These are phyloP conservation scores for Bipolaris zeicola DNA, from an alignment of 2,329 filamentous ascomycete genomes.

Conservation along the genomic window DNA sequence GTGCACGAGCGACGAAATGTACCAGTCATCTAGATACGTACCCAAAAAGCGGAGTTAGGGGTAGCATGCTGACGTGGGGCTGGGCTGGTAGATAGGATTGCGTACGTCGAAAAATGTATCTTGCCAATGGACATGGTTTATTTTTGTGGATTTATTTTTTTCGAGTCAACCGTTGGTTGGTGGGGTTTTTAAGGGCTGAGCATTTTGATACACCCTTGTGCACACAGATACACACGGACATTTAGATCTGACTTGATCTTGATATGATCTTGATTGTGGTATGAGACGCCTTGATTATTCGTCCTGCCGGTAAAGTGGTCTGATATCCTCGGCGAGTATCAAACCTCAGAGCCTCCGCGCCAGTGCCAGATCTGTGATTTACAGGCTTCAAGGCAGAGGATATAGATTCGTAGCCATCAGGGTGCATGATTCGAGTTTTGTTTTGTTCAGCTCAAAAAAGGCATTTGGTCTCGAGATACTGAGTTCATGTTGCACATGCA, in stretches of 20 bases:
- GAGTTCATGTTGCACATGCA: conserved; percentile 38
- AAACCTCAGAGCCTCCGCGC: not conserved
- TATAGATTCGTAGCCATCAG: not conserved
- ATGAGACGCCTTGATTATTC: not conserved
- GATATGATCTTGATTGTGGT: not conserved
- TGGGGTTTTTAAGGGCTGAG: too few relatives aligned
- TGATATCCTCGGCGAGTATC: not conserved
- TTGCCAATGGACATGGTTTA: too few relatives aligned
- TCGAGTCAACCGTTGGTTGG: not conserved
- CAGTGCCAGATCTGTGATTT: not conserved
- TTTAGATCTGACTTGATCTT: not conserved
- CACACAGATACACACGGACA: not conserved
- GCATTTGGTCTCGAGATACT: not conserved
- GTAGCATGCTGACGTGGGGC: not conserved
- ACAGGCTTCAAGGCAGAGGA: not conserved
- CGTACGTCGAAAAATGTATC: not conserved
- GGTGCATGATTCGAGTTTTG: not conserved
- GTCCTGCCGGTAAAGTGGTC: not conserved
- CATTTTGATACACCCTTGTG: not conserved
- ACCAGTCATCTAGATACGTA: not conserved
- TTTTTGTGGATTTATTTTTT: too few relatives aligned
- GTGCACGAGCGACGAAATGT: conserved; percentile 15
- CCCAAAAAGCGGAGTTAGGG: not conserved
- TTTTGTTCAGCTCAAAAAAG: not conserved
- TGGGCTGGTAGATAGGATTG: not conserved